phyloP scores from a whole-genome alignment of 805 yeast species.

The Lipomyces spencermartinsiae region DNA sequence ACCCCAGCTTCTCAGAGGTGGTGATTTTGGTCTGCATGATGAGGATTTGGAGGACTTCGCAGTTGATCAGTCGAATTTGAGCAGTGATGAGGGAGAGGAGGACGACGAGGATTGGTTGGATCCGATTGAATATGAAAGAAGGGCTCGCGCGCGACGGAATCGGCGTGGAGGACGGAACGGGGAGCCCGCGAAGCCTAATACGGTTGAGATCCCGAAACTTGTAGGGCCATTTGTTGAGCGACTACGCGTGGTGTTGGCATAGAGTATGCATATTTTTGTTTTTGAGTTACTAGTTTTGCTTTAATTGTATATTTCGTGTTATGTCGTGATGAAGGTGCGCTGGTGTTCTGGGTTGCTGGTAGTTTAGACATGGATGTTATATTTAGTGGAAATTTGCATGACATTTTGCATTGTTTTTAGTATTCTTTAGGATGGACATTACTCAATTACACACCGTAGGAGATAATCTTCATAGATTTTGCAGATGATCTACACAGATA shows the following conservation, averaged over 20 bases:
- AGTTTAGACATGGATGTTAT: not conserved
- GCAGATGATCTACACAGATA: too few relatives aligned
- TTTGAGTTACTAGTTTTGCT: not conserved
- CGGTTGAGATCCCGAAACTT: slow-evolving; percentile 34
- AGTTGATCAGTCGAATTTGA: slow-evolving; percentile 44
- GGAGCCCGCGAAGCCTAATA: slow-evolving; percentile 31
- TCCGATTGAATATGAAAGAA: slow-evolving; percentile 42
- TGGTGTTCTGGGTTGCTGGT: not conserved
- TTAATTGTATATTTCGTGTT: not conserved
- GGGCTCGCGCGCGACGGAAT: slow-evolving; percentile 40
- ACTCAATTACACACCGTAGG: too few relatives aligned
- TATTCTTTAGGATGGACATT: too few relatives aligned
- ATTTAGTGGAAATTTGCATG: too few relatives aligned
- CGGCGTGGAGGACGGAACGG: slow-evolving; percentile 35
- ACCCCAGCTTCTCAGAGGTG: slow-evolving; percentile 51
- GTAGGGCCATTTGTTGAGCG: slow-evolving; percentile 33
- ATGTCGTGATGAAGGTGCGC: not conserved
- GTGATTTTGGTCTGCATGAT: slow-evolving; percentile 58
- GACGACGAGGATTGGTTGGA: slow-evolving; percentile 44
- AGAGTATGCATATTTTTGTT: not conserved
- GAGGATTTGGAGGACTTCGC: slow-evolving; percentile 55
- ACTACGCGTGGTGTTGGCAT: slow-evolving; percentile 39
- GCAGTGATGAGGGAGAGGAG: slow-evolving; percentile 46
- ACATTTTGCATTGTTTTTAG: not conserved
- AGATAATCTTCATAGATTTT: too few relatives aligned